Base-by-base conservation (phyloP, 2,329 filamentous ascomycete species). In the Epichloe aotearoae region DNA sequence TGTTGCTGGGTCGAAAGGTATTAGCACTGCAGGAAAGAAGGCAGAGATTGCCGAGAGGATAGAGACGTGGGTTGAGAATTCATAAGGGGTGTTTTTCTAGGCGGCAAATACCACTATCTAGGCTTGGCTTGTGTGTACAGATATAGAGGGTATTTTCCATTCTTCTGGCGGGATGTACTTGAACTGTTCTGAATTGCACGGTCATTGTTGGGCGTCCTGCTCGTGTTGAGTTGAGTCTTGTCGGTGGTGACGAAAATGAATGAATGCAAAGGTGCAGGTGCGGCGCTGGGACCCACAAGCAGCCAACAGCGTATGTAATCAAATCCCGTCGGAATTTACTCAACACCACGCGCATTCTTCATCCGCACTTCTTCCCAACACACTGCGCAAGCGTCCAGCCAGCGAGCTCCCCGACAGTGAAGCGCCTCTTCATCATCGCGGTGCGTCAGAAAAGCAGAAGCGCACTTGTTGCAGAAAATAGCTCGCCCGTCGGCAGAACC, bases 31-130 rank as follows among this genome's bases (percentile, higher is more conserved):
- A 7, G 78, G 78, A 0, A 69, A 70, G 58, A 82, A 82, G 64
- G 69, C 70, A 2, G 74, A 77, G 2, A 59, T 82, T 46, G 58
- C 80, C 5, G 77, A 80, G 54, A 71, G 73, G 53, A 61, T 82
- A 37, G 77, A 79, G 61, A 65, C 76, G 52, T 81, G 76, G 76
- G 64, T 75, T 11, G 77, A 70, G 43, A 75, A 74, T 12, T 36
- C 38, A 8, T 54, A 33, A 50, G 30, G 30, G 14, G 41, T 4
- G 2, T 10, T 33, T 33, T 34, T 8, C 10, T 4, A n/a, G 8
- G 15, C 5, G 26, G 15, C 33, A n/a, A 14, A n/a, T n/a, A n/a
- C 30, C 30, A 36, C 30, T 19, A 36, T 15, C 11, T 23, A 15
- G 17, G 44, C n/a, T 46, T 17, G 6, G 44, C 17, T 10, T 37